Evolutionary conservation across 805 yeast genomes (phyloP), one percentile per base, ranked within the genome.

Genomic region (Lachancea quebecensis): DNA sequence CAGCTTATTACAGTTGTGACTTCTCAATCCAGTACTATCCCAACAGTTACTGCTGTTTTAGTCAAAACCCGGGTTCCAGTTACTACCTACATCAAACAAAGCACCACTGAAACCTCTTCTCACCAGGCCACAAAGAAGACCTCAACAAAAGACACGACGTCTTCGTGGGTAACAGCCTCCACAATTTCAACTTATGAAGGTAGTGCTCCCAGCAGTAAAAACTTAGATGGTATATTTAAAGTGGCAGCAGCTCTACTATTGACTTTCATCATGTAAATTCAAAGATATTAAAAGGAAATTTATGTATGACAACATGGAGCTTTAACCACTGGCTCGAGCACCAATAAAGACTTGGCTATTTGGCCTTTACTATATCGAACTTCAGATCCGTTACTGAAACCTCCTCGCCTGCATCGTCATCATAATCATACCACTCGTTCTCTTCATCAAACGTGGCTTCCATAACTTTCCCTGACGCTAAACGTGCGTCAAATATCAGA

Each of bases 381-480:
- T 65, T 59, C n/a, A 80, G 70, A 2, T 86, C 90, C 1, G 85
- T 79, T 12, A 93, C 75, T 17, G 90, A 78, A 15, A 89, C 96
- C 64, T 91, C 97, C 36, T 70, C 77, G 10, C 79, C 77, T 7
- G 84, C 81, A 52, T 80, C 77, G 46, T 93, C 98, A 62, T 93
- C 98, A 59, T 90, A 93, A 57, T 93, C 99, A 60, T 82, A 93
- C 90, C 96, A 90, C 60, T 93, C 98, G 21, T 86, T 96, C 32
- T 72, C 75, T 27, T 89, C 68, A 45, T 84, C 93, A 21, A 88
- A 52, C 42, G 54, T 47, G 18, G 57, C 57, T 28, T 58, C 57
- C 52, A 64, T 50, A 1, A 35, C 31, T 14, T 54, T 60, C 4
- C 62, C 61, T 8, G 62, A 50, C 4, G 35, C 40, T 35, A 60